Conservation (phyloP, 2,329 filamentous ascomycete genomes). For the Trichophyton schoenleinii region DNA sequence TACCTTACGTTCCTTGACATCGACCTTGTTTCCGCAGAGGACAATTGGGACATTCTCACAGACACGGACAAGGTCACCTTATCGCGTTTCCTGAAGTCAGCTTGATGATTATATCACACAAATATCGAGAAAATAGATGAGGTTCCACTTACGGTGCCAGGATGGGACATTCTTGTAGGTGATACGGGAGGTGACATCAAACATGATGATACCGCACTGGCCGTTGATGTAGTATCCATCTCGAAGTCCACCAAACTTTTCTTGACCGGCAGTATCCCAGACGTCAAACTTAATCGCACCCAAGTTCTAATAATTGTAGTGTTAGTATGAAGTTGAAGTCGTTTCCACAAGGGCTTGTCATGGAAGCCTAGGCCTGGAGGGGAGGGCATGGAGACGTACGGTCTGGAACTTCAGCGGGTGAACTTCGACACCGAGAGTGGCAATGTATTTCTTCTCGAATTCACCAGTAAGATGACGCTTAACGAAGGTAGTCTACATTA, state of each 20-base stretch:
- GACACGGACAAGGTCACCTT: constrained; percentile 89
- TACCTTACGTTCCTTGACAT: constrained; percentile 99
- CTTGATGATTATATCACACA: neutral
- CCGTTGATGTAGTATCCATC: constrained; percentile 99
- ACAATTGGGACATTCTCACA: constrained; percentile 99
- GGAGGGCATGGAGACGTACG: constrained; percentile 47
- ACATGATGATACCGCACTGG: constrained; percentile 97
- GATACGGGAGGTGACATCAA: constrained; percentile 98
- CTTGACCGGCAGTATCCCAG: constrained; percentile 97
- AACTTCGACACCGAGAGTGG: constrained; percentile 97
- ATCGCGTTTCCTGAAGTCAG: neutral
- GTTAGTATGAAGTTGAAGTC: neutral
- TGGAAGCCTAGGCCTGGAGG: neutral
- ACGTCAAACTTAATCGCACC: constrained; percentile 98
- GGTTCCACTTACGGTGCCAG: constrained; percentile 71
- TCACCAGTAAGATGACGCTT: constrained; percentile 99
- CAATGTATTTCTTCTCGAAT: constrained; percentile 99
- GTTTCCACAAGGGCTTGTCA: neutral
- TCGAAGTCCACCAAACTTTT: constrained; percentile 95
- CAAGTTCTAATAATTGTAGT: constrained; percentile 52
- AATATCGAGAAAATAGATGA: too few species aligned
- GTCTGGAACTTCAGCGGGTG: constrained; percentile 97
- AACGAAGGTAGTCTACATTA: constrained; percentile 86
- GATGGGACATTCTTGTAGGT: constrained; percentile 96
- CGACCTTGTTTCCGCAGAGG: constrained; percentile 92